phyloP scores from a whole-genome alignment of 306 rosid species.

The Vigna unguiculata region DNA sequence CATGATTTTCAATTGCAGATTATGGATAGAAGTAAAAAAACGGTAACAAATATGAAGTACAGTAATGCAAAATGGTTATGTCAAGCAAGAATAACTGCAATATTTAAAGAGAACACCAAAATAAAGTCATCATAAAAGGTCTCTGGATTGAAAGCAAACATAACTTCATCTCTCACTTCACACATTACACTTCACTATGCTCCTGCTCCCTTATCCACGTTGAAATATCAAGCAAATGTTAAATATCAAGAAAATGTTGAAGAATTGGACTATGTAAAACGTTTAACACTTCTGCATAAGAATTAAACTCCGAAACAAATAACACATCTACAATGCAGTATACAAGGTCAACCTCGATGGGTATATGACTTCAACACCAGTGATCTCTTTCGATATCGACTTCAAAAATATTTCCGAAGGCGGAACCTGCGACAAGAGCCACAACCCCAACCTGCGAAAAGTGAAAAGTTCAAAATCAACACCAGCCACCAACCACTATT shows the following conservation, averaged over 20 bases:
- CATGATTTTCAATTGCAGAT: conserved; percentile 14
- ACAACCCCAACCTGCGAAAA: conserved; percentile 71
- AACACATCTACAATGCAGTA: background rate
- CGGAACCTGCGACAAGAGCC: conserved; percentile 81
- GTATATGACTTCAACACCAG: conserved; percentile 78
- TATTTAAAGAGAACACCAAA: background rate
- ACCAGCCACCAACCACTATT: background rate
- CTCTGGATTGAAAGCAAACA: conserved; percentile 13
- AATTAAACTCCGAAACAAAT: background rate
- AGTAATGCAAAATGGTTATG: background rate
- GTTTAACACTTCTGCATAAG: background rate
- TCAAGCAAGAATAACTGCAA: background rate
- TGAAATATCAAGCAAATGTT: conserved; percentile 19
- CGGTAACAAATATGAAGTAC: background rate
- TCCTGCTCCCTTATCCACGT: background rate
- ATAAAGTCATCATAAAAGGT: background rate
- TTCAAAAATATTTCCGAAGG: conserved; percentile 92
- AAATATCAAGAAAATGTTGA: conserved; percentile 30
- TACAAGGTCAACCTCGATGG: conserved; percentile 72
- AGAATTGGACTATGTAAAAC: background rate
- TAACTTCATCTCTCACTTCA: background rate
- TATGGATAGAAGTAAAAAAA: background rate
- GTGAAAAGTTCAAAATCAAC: conserved; percentile 23
- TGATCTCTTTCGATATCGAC: conserved; percentile 78
- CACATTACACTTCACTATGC: background rate